Evolutionary conservation across 1,284 basidiomycete genomes (phyloP).

Genomic region (Ganoderma meredithae): DNA sequence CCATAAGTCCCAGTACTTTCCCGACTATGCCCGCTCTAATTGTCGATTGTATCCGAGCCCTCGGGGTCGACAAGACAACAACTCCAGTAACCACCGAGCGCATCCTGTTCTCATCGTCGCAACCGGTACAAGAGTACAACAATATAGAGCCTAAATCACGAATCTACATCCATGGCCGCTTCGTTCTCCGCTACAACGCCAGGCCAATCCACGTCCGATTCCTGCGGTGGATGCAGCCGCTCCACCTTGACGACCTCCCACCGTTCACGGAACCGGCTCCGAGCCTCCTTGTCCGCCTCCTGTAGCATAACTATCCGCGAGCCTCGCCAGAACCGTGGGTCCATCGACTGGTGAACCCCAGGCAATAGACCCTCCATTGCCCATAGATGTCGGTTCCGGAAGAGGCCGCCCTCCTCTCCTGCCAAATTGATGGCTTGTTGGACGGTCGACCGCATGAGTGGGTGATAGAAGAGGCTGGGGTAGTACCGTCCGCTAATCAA

Average conservation of each 20-base stretch:
- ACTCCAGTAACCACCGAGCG: not conserved
- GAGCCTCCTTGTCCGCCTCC: constrained; percentile 60
- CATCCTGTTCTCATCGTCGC: constrained; percentile 2
- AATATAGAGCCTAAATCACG: constrained; percentile 6
- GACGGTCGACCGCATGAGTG: constrained; percentile 54
- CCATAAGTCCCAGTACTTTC: too few relatives aligned
- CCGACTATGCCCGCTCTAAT: too few relatives aligned
- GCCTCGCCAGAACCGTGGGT: constrained; percentile 61
- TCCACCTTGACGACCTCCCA: constrained; percentile 35
- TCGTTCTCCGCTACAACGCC: constrained; percentile 8
- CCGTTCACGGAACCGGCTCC: constrained; percentile 32
- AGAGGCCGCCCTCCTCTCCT: constrained; percentile 44
- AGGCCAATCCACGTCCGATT: constrained; percentile 4
- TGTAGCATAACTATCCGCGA: constrained; percentile 60
- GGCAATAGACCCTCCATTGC: constrained; percentile 71
- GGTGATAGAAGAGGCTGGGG: constrained; percentile 68
- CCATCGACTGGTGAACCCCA: constrained; percentile 69
- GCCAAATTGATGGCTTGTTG: constrained; percentile 45
- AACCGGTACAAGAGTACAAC: constrained; percentile 12
- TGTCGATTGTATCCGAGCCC: not conserved
- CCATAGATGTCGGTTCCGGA: constrained; percentile 59
- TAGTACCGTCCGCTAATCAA: constrained; percentile 80
- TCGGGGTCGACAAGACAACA: not conserved
- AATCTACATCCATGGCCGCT: constrained; percentile 27
- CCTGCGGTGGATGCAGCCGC: constrained; percentile 22